These are phyloP conservation scores for Fagus crenata DNA, from an alignment of 306 rosid genomes.

Conservation along the genomic window DNA sequence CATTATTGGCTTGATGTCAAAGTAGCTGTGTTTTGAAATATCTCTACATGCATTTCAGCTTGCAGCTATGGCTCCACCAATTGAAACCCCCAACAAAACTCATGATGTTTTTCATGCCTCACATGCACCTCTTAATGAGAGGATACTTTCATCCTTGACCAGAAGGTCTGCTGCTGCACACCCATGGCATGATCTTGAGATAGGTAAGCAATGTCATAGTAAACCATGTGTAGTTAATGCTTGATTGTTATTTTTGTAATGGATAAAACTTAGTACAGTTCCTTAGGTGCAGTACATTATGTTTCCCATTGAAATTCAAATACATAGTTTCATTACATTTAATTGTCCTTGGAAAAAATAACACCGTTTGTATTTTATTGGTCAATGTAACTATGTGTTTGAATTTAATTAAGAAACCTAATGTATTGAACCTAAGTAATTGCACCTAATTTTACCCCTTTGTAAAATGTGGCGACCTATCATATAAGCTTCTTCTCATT, in stretches of 20 bases:
- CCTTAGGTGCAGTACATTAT: too few species aligned
- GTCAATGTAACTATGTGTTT: too few species aligned
- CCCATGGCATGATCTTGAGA: constrained; percentile 99
- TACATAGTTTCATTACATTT: too few species aligned
- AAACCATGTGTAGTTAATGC: neutral
- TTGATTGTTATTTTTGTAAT: neutral
- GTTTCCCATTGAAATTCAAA: too few species aligned
- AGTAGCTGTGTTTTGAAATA: neutral
- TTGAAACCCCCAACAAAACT: constrained; percentile 53
- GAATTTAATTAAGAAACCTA: too few species aligned
- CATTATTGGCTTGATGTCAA: neutral
- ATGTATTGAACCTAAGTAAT: too few species aligned
- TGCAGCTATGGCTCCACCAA: constrained; percentile 74
- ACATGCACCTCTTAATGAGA: constrained; percentile 85
- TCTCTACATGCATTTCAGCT: constrained; percentile 22
- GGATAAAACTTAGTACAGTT: too few species aligned
- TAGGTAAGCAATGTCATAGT: constrained; percentile 48
- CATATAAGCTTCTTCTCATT: neutral
- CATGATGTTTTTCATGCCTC: constrained; percentile 26
- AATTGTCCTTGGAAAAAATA: too few species aligned
- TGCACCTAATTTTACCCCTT: too few species aligned
- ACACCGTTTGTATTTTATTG: too few species aligned
- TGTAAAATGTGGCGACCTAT: too few species aligned
- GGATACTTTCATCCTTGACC: constrained; percentile 92
- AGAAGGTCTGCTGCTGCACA: constrained; percentile 96